Evolutionary conservation across 306 rosid genomes (phyloP).

Genomic region (Citrullus mucosospermus): DNA sequence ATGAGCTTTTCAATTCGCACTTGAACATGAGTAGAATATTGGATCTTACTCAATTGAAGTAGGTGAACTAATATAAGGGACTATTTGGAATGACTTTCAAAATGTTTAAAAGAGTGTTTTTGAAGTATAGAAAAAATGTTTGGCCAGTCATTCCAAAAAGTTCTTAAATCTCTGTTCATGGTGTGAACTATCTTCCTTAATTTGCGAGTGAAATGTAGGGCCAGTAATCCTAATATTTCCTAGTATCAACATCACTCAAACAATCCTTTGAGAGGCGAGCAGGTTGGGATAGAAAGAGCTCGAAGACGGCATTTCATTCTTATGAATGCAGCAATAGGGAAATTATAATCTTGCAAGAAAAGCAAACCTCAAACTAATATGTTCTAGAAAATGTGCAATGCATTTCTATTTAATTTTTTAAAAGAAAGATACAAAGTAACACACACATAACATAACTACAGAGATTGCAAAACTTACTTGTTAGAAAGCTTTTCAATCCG

Average conservation of each 20-base stretch:
- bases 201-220: neutral
- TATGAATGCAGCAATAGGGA: neutral
- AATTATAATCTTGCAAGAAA: neutral
- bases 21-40: neutral
- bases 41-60: neutral
- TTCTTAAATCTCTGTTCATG: neutral
- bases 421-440: neutral
- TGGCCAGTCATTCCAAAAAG: too few species aligned
- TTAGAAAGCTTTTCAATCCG: slow-evolving; percentile 74
- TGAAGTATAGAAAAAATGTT: too few species aligned
- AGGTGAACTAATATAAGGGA: neutral
- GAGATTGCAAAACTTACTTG: slow-evolving; percentile 34
- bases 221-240: neutral
- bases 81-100: too few species aligned
- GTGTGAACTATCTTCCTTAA: neutral
- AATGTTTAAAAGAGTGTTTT: too few species aligned
- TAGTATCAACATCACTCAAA: neutral
- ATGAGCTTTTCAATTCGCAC: too few species aligned
- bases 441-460: neutral
- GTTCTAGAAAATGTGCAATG: neutral
- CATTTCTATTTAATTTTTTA: neutral
- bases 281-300: neutral
- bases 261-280: neutral
- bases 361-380: neutral
- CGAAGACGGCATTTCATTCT: neutral